Percentiles rank a stretch among this genome's conserved stretches.
These are phyloP conservation scores for Arthrobotrys musiformis DNA, from an alignment of 2,329 filamentous ascomycete genomes.

Conservation along the genomic window DNA sequence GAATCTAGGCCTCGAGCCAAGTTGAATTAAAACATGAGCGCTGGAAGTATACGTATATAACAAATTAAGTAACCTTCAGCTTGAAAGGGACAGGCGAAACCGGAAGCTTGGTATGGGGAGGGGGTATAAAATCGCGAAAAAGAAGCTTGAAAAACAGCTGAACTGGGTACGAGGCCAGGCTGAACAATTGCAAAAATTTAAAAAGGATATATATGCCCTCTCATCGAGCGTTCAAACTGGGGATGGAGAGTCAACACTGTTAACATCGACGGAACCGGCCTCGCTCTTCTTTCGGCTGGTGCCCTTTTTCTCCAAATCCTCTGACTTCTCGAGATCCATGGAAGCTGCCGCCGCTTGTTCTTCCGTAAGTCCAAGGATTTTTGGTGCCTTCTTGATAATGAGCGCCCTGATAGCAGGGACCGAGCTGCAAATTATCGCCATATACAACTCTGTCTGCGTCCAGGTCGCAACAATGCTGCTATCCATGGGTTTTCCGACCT, in stretches of 20 bases:
- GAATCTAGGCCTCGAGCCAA: too few relatives aligned
- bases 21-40: too few relatives aligned
- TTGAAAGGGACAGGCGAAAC: too few relatives aligned
- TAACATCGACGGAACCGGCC: neutral
- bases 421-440: conserved; percentile 30
- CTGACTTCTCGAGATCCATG: neutral
- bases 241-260: neutral
- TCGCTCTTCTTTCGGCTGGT: neutral
- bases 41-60: too few relatives aligned
- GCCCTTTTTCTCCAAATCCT: neutral
- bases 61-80: too few relatives aligned
- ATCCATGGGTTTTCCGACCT: conserved; percentile 20
- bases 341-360: neutral
- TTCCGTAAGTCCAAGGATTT: conserved; percentile 13
- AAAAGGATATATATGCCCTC: too few relatives aligned
- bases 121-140: too few relatives aligned
- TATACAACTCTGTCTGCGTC: conserved; percentile 26
- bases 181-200: too few relatives aligned
- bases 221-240: neutral
- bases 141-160: too few relatives aligned
- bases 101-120: too few relatives aligned
- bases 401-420: conserved; percentile 20
- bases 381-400: conserved; percentile 25
- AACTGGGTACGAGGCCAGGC: too few relatives aligned
- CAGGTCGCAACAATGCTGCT: conserved; percentile 25